phyloP scores from a whole-genome alignment of 371 early-diverging fungal species.

The Apophysomyces ossiformis region DNA sequence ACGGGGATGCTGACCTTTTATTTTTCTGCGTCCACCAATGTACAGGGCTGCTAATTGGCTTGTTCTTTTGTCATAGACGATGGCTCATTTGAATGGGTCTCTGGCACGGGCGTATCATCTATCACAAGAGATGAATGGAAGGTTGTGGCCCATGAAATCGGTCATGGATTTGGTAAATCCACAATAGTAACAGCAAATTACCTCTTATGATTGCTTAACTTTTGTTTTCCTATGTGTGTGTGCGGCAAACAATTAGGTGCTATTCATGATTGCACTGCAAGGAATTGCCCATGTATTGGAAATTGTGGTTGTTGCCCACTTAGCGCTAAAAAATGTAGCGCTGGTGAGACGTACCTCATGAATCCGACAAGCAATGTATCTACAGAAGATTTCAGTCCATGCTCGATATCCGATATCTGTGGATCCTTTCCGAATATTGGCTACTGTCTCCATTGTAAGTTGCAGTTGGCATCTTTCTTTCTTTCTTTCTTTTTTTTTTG shows the following conservation, averaged over 20 bases:
- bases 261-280: slow-evolving; percentile 72
- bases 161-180: slow-evolving; percentile 79
- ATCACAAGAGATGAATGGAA: slow-evolving; percentile 89
- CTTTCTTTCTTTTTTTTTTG: too few species aligned
- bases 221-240: background rate
- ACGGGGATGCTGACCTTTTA: too few species aligned
- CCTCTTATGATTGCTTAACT: background rate
- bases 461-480: too few species aligned
- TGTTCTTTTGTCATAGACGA: slow-evolving; percentile 26
- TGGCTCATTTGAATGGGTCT: slow-evolving; percentile 59
- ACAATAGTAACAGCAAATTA: too few species aligned
- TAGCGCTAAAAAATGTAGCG: slow-evolving; percentile 77
- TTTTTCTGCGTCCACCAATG: background rate
- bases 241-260: slow-evolving; percentile 23
- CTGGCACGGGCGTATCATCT: slow-evolving; percentile 91
- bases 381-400: slow-evolving; percentile 80
- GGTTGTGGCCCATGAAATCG: slow-evolving; percentile 95
- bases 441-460: slow-evolving; percentile 63
- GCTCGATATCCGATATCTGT: slow-evolving; percentile 81
- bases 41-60: too few species aligned
- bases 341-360: slow-evolving; percentile 79
- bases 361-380: slow-evolving; percentile 86
- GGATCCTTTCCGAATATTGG: slow-evolving; percentile 57
- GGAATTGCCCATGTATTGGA: slow-evolving; percentile 62
- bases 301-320: slow-evolving; percentile 77